phyloP scores from a whole-genome alignment of 768 basidiomycete species.

The Tricholoma hemisulphureum region DNA sequence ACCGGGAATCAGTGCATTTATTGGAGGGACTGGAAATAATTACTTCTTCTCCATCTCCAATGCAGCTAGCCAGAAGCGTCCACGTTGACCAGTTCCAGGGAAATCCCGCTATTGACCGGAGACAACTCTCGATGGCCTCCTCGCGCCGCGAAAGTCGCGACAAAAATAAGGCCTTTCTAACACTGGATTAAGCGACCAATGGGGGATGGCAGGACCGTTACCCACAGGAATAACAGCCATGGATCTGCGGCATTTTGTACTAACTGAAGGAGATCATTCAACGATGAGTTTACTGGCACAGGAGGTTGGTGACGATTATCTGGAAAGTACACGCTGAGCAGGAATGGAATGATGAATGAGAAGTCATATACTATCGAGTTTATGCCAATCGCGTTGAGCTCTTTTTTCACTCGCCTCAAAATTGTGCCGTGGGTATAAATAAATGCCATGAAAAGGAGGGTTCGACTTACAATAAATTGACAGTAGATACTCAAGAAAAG shows the following conservation, averaged over 20 bases:
- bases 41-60: constrained; percentile 87
- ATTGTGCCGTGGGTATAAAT: not conserved
- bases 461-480: constrained; percentile 73
- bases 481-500: constrained; percentile 79
- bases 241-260: constrained; percentile 67
- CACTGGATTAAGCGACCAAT: constrained; percentile 7
- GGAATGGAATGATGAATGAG: not conserved
- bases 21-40: not conserved
- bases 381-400: constrained; percentile 83
- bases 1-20: constrained; percentile 13
- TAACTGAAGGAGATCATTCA: constrained; percentile 57
- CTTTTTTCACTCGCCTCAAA: constrained; percentile 79
- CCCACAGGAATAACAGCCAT: constrained; percentile 75
- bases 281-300: constrained; percentile 57
- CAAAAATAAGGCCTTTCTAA: constrained; percentile 81
- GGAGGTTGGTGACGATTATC: constrained; percentile 71
- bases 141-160: constrained; percentile 75
- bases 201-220: not conserved
- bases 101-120: constrained; percentile 73
- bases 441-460: constrained; percentile 7
- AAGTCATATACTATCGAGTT: constrained; percentile 60
- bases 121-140: constrained; percentile 79
- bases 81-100: constrained; percentile 98
- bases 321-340: constrained; percentile 25
- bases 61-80: constrained; percentile 74